These are phyloP conservation scores for Phytophthora sansomeana DNA, from an alignment of 352 stramenopile genomes.

Conservation along the genomic window DNA sequence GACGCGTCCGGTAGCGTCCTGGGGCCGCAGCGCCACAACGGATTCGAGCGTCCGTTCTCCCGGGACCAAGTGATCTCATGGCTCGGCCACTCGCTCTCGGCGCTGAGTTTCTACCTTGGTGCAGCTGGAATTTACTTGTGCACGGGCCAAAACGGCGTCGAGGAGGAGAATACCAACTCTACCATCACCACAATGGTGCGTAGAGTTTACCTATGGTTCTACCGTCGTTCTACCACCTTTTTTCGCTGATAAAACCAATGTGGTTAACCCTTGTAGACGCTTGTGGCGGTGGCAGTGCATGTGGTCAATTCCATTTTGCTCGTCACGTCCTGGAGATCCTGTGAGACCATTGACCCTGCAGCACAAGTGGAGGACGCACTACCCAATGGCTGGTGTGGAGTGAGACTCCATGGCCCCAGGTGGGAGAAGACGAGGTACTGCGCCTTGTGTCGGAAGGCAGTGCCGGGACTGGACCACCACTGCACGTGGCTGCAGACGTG, in stretches of 20 bases:
- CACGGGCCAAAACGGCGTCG: slow-evolving; percentile 17
- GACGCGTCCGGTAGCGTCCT: slow-evolving; percentile 31
- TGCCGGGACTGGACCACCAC: slow-evolving; percentile 87
- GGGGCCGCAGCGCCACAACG: slow-evolving; percentile 65
- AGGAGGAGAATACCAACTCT: slow-evolving; percentile 27
- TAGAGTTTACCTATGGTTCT: not conserved
- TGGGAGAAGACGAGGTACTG: slow-evolving; percentile 89
- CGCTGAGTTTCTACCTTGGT: slow-evolving; percentile 67
- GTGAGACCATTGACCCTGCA: slow-evolving; percentile 73
- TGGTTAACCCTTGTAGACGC: slow-evolving; percentile 37
- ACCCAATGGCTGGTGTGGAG: slow-evolving; percentile 70
- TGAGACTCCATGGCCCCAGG: slow-evolving; percentile 66
- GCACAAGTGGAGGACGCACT: slow-evolving; percentile 43
- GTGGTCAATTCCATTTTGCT: slow-evolving; percentile 58
- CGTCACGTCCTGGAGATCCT: slow-evolving; percentile 72
- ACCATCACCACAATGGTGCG: slow-evolving; percentile 37
- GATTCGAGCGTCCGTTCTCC: slow-evolving; percentile 75
- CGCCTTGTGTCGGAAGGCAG: slow-evolving; percentile 76
- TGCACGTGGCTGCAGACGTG: slow-evolving; percentile 91
- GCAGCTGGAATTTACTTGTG: slow-evolving; percentile 38
- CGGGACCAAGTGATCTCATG: slow-evolving; percentile 83
- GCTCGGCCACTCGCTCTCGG: slow-evolving; percentile 70
- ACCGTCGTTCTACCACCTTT: too few species aligned
- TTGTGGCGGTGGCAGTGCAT: slow-evolving; percentile 63
- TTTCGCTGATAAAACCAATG: too few species aligned